These are phyloP conservation scores for Harringtonia lauricola DNA, from an alignment of 2,329 filamentous ascomycete species.

Conservation along the genomic window DNA sequence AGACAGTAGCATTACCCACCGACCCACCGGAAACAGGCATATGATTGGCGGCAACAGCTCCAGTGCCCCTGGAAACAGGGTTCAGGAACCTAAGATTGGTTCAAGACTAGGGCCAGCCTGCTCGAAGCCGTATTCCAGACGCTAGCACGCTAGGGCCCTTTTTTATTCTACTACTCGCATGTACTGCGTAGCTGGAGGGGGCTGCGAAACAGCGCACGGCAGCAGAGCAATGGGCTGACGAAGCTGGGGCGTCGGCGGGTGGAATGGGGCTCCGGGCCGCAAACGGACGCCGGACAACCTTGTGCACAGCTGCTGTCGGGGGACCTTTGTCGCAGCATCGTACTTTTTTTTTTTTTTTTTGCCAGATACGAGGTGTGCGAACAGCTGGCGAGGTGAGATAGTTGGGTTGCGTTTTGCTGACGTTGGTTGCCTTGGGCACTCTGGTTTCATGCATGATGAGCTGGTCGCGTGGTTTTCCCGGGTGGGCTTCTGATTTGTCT, in stretches of 20 bases:
- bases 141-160: too few species aligned
- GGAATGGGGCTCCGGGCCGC: too few species aligned
- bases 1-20: background rate
- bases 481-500: too few species aligned
- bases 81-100: conserved; percentile 1
- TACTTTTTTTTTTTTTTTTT: too few species aligned
- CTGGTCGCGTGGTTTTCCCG: conserved; percentile 4
- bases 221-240: too few species aligned
- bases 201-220: background rate
- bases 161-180: too few species aligned
- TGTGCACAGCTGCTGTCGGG: too few species aligned
- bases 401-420: background rate
- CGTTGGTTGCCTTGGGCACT: background rate
- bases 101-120: background rate
- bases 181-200: background rate
- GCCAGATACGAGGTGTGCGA: too few species aligned
- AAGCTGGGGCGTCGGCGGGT: too few species aligned
- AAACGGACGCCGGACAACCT: too few species aligned
- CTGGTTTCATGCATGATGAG: conserved; percentile 9
- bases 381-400: background rate
- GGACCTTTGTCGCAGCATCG: too few species aligned
- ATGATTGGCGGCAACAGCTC: background rate
- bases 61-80: conserved; percentile 1
- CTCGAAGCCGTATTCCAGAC: conserved; percentile 2
- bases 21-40: background rate